Conservation (phyloP, 257 asterid species). For the Nicotiana noctiflora region DNA sequence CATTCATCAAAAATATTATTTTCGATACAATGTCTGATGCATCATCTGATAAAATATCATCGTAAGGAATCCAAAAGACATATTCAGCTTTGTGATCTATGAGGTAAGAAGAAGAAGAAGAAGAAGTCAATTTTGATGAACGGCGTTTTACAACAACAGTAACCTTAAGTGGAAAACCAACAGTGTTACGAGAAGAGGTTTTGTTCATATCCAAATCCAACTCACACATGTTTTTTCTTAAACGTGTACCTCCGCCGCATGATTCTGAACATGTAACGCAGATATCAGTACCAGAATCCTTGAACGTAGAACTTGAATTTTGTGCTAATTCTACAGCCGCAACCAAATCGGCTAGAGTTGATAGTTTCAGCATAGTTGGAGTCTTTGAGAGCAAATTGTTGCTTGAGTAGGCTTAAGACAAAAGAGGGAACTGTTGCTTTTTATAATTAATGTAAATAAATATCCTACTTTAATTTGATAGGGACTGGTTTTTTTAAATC, state of each 20-base stretch:
- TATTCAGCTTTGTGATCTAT: no score
- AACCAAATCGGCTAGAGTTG: not conserved
- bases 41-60: no score
- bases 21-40: no score
- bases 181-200: not conserved
- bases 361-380: not conserved
- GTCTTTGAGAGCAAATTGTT: not conserved
- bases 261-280: not conserved
- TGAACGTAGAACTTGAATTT: not conserved
- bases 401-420: not conserved
- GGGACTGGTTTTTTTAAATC: not conserved
- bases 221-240: not conserved
- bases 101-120: no score
- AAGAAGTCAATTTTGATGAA: not conserved
- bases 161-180: not conserved
- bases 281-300: not conserved
- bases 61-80: no score
- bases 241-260: not conserved
- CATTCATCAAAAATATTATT: no score
- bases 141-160: not conserved
- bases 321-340: not conserved
- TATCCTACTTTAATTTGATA: not conserved
- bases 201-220: not conserved
- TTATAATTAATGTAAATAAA: not conserved
- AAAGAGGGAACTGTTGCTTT: not conserved